Percentiles rank a stretch among this genome's conserved stretches.
phyloP scores from a whole-genome alignment of 2,329 filamentous ascomycete species.

The Shiraia bambusicola region DNA sequence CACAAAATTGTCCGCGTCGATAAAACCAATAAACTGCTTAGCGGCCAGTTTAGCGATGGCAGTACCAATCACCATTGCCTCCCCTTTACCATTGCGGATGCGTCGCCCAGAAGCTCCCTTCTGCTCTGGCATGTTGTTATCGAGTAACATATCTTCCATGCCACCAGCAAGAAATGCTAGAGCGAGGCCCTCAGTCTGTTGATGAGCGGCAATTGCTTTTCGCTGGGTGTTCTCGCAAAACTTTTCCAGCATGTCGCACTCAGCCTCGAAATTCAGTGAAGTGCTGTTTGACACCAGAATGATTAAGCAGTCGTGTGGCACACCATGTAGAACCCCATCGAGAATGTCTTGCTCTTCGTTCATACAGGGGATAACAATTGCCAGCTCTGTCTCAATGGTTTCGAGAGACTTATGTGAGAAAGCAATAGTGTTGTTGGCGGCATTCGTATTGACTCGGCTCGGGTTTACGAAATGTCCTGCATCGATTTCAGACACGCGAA shows the following conservation, averaged over 20 bases:
- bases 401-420: slow-evolving; percentile 8
- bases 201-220: slow-evolving; percentile 8
- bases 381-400: slow-evolving; percentile 11
- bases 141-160: slow-evolving; percentile 6
- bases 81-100: slow-evolving; percentile 19
- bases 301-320: slow-evolving; percentile 15
- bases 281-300: slow-evolving; percentile 19
- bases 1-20: slow-evolving; percentile 21
- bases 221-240: slow-evolving; percentile 7
- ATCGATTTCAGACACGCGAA: slow-evolving; percentile 13
- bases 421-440: background rate
- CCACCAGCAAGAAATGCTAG: slow-evolving; percentile 8
- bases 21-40: slow-evolving; percentile 13
- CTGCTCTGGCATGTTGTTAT: background rate
- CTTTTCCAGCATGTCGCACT: slow-evolving; percentile 6
- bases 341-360: slow-evolving; percentile 15
- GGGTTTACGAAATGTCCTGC: slow-evolving; percentile 1
- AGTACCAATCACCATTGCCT: slow-evolving; percentile 18
- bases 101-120: background rate
- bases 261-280: slow-evolving; percentile 5
- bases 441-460: too few relatives aligned
- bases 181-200: slow-evolving; percentile 11
- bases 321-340: slow-evolving; percentile 15
- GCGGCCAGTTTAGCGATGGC: slow-evolving; percentile 10
- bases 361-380: slow-evolving; percentile 18